A percentile compares a stretch with the other conserved stretches of the same genome.
Evolutionary conservation across 768 basidiomycete genomes (phyloP).

Genomic region (Phanerochaete carnosa): DNA sequence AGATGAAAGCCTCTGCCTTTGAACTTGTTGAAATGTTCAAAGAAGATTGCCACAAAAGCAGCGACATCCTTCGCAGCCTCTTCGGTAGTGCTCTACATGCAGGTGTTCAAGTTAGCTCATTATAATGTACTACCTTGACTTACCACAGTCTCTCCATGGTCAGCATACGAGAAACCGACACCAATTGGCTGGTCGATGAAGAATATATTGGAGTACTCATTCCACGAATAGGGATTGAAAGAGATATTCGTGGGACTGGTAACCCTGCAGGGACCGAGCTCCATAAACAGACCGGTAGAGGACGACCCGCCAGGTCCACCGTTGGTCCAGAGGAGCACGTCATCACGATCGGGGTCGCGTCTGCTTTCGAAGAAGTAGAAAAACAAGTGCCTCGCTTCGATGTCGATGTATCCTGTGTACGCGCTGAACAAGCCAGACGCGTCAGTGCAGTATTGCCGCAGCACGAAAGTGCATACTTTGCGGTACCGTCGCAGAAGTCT

Average conservation of each 20-base stretch:
- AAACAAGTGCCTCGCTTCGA: slow-evolving; percentile 47
- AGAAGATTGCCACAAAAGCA: slow-evolving; percentile 65
- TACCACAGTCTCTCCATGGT: slow-evolving; percentile 54
- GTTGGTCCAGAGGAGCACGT: too few species aligned
- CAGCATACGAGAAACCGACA: slow-evolving; percentile 37
- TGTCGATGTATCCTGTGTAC: slow-evolving; percentile 73
- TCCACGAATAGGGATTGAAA: slow-evolving; percentile 63
- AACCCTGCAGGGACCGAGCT: too few species aligned
- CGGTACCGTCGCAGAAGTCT: slow-evolving; percentile 20
- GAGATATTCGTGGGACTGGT: too few species aligned
- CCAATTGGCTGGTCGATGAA: slow-evolving; percentile 37
- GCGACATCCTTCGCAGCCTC: slow-evolving; percentile 67
- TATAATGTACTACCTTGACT: slow-evolving; percentile 12
- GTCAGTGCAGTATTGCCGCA: too few species aligned
- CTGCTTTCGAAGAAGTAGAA: slow-evolving; percentile 55
- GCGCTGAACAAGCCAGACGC: too few species aligned
- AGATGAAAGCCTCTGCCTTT: slow-evolving; percentile 48
- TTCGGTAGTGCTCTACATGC: slow-evolving; percentile 50
- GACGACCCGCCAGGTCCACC: too few species aligned
- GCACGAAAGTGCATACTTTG: too few species aligned
- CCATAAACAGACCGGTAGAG: too few species aligned
- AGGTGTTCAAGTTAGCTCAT: background rate
- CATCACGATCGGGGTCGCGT: too few species aligned
- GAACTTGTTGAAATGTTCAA: slow-evolving; percentile 66
- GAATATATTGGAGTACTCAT: slow-evolving; percentile 53